Conservation (phyloP, 306 rosid genomes). For the Senna siamea region DNA sequence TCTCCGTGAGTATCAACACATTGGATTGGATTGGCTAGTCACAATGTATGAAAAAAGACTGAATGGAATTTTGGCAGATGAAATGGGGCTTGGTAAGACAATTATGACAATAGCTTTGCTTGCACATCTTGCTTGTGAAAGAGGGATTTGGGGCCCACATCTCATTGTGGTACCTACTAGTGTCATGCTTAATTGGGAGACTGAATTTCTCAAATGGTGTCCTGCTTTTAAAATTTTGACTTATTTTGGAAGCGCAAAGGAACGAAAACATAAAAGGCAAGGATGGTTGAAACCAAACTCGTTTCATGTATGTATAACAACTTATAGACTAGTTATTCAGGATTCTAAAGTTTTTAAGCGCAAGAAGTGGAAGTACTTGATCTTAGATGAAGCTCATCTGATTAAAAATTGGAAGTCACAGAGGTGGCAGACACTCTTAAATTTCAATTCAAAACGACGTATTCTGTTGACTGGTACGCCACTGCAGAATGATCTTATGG, state of each 20-base stretch:
- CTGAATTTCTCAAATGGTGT: slow-evolving; percentile 98
- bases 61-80: slow-evolving; percentile 97
- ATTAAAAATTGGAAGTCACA: slow-evolving; percentile 99
- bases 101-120: slow-evolving; percentile 97
- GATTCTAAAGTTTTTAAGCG: slow-evolving; percentile 99
- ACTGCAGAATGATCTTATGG: slow-evolving; percentile 98
- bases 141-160: slow-evolving; percentile 99
- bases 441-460: slow-evolving; percentile 94
- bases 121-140: slow-evolving; percentile 97
- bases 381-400: slow-evolving; percentile 97
- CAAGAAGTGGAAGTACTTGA: slow-evolving; percentile 98
- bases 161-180: slow-evolving; percentile 98
- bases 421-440: slow-evolving; percentile 97
- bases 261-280: slow-evolving; percentile 88
- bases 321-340: slow-evolving; percentile 94
- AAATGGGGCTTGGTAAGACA: slow-evolving; percentile 98
- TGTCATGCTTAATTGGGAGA: slow-evolving; percentile 99
- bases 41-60: slow-evolving; percentile 96
- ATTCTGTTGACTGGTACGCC: slow-evolving; percentile 97
- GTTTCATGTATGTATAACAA: slow-evolving; percentile 95
- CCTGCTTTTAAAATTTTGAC: slow-evolving; percentile 96
- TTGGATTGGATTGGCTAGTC: slow-evolving; percentile 99
- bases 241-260: slow-evolving; percentile 96
- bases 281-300: slow-evolving; percentile 96
- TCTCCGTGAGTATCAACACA: slow-evolving; percentile 97